Evolutionary conservation across 805 yeast genomes (phyloP).

Genomic region (Komagataella pseudopastoris): DNA sequence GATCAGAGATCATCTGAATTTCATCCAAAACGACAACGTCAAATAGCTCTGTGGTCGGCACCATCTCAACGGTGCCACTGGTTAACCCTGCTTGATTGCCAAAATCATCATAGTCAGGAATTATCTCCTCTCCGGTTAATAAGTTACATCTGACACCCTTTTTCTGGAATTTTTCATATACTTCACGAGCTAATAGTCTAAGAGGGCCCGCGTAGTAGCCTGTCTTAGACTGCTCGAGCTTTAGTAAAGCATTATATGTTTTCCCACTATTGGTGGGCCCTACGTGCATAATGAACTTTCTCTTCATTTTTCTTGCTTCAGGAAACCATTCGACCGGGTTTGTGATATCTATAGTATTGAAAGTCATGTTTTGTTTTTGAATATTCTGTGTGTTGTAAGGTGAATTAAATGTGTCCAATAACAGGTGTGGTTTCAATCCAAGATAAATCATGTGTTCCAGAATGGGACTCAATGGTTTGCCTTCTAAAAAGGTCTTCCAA

Average conservation of each 20-base stretch:
- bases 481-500: not conserved
- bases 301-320: constrained; percentile 61
- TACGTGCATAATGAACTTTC: constrained; percentile 82
- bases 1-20: constrained; percentile 86
- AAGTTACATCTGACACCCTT: constrained; percentile 67
- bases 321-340: constrained; percentile 78
- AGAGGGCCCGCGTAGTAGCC: constrained; percentile 96
- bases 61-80: constrained; percentile 91
- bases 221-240: constrained; percentile 45
- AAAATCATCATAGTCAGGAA: constrained; percentile 49
- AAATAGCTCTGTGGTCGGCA: constrained; percentile 49
- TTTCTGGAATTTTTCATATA: constrained; percentile 65
- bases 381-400: constrained; percentile 17
- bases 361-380: constrained; percentile 16
- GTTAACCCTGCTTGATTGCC: constrained; percentile 69
- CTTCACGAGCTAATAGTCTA: constrained; percentile 80
- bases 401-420: constrained; percentile 14
- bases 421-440: constrained; percentile 15
- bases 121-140: constrained; percentile 91
- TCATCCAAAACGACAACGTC: constrained; percentile 92
- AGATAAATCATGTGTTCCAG: constrained; percentile 15
- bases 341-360: constrained; percentile 27
- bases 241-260: constrained; percentile 69
- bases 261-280: constrained; percentile 98
- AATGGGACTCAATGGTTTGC: constrained; percentile 2